These are phyloP conservation scores for Clonostachys chloroleuca DNA, from an alignment of 2,329 filamentous ascomycete genomes.

Conservation along the genomic window DNA sequence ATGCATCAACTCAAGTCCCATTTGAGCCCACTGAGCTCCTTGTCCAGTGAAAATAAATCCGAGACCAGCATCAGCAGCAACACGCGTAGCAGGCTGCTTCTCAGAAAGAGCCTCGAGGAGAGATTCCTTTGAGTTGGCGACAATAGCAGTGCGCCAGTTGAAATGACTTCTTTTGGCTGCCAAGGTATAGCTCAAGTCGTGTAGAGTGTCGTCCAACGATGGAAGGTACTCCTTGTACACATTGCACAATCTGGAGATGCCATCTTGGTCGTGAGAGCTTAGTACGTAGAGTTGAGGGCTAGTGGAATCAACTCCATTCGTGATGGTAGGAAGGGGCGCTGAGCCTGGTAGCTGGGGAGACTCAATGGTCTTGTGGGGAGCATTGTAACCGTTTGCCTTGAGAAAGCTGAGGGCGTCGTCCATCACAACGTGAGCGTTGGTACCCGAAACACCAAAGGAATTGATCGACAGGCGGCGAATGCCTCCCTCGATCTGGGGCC, in stretches of 20 bases:
- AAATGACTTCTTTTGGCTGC: constrained; percentile 1
- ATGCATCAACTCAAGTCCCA: constrained; percentile 20
- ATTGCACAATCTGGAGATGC: background rate
- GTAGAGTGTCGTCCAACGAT: background rate
- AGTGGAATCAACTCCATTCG: too few species aligned
- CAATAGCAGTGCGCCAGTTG: constrained; percentile 2
- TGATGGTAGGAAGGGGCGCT: too few species aligned
- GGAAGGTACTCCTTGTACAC: constrained; percentile 1
- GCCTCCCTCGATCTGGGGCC: constrained; percentile 20
- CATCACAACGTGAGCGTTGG: constrained; percentile 16
- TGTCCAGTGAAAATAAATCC: constrained; percentile 23
- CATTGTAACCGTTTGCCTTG: too few species aligned
- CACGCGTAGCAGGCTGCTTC: constrained; percentile 1
- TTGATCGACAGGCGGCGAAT: constrained; percentile 21
- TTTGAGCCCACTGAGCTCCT: constrained; percentile 21
- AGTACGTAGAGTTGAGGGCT: too few species aligned
- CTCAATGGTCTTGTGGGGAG: too few species aligned
- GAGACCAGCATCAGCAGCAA: constrained; percentile 1
- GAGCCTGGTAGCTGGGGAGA: too few species aligned
- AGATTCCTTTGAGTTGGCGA: constrained; percentile 1
- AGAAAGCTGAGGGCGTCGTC: constrained; percentile 2
- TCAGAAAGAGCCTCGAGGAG: background rate
- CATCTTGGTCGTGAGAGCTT: too few species aligned
- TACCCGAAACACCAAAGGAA: constrained; percentile 25
- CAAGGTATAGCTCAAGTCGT: constrained; percentile 2